A percentile compares a stretch with the other conserved stretches of the same genome.
These are phyloP conservation scores for Plasmodium cynomolgi DNA, from an alignment of 169 alveolate species.

Conservation along the genomic window DNA sequence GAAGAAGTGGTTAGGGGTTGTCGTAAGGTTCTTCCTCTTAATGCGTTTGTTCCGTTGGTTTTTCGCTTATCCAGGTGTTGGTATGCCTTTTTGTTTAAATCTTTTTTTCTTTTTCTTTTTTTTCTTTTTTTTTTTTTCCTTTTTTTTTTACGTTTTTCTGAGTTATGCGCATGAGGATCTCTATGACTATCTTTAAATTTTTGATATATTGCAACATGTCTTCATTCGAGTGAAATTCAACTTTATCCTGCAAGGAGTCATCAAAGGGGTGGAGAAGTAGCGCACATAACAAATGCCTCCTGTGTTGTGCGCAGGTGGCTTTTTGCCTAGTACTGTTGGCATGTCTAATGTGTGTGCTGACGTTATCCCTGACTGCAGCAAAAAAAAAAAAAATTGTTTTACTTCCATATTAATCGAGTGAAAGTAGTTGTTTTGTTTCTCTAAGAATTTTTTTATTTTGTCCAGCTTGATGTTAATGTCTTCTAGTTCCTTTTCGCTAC, in stretches of 20 bases:
- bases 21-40: neutral
- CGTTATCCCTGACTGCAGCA: neutral
- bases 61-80: neutral
- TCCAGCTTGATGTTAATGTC: conserved; percentile 64
- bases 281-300: neutral
- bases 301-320: neutral
- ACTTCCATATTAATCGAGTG: conserved; percentile 74
- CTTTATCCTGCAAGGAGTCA: conserved; percentile 23
- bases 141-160: conserved; percentile 70
- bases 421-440: conserved; percentile 66
- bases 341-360: neutral
- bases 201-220: conserved; percentile 71
- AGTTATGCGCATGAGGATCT: conserved; percentile 64
- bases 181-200: conserved; percentile 21
- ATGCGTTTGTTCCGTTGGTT: neutral
- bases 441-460: conserved; percentile 52
- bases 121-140: neutral
- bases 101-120: neutral
- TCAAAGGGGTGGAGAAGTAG: neutral
- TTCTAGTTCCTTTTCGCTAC: conserved; percentile 61
- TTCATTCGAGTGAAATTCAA: conserved; percentile 66
- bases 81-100: neutral
- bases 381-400: neutral
- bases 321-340: neutral
- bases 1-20: neutral